Evolutionary conservation across 2,329 filamentous ascomycete species (phyloP).

Genomic region (Fusarium pininemorale): DNA sequence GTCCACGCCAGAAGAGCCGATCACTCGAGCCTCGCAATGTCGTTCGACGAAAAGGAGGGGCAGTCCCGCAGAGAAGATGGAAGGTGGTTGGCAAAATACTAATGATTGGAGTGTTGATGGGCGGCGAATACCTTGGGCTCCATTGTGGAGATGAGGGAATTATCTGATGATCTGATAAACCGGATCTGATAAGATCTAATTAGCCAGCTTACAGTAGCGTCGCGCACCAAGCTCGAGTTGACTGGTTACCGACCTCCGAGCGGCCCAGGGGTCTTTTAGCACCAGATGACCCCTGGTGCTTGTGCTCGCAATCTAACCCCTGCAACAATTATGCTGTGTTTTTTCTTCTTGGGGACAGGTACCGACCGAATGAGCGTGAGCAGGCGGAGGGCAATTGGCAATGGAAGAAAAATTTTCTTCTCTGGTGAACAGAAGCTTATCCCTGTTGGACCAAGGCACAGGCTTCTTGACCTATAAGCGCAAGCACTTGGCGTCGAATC

Average conservation of each 20-base stretch:
- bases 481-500: background rate
- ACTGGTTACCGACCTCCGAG: constrained; percentile 35
- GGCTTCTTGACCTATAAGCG: background rate
- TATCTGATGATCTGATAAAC: constrained; percentile 68
- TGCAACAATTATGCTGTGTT: constrained; percentile 7
- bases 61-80: constrained; percentile 12
- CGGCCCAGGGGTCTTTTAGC: constrained; percentile 17
- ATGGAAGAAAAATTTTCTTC: constrained; percentile 19
- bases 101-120: constrained; percentile 28
- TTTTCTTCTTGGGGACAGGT: constrained; percentile 21
- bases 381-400: constrained; percentile 7
- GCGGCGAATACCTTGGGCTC: constrained; percentile 16
- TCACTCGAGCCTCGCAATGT: constrained; percentile 18
- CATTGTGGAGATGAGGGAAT: constrained; percentile 52
- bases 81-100: constrained; percentile 1
- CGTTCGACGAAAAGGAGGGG: constrained; percentile 25
- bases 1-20: constrained; percentile 29
- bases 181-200: constrained; percentile 54
- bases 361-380: constrained; percentile 21
- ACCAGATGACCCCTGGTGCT: constrained; percentile 5
- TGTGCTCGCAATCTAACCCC: constrained; percentile 9
- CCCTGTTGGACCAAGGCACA: background rate
- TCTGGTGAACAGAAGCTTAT: background rate
- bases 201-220: constrained; percentile 34
- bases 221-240: constrained; percentile 30